Conservation (phyloP, 345 rosid genomes). For the Reutealis trisperma region DNA sequence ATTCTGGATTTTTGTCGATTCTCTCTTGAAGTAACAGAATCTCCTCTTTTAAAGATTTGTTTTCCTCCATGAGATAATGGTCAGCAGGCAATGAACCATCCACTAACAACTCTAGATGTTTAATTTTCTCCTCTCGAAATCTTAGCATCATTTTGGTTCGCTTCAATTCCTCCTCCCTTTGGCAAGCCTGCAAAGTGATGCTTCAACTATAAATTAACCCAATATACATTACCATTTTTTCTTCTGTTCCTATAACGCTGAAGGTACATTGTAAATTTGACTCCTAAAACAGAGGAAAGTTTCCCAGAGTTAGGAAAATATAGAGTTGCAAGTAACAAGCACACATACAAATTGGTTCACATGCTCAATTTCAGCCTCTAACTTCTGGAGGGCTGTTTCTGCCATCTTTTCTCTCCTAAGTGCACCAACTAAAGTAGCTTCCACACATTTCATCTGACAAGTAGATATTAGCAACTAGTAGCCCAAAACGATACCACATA, state of each 20-base stretch:
- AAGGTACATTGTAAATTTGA: background rate
- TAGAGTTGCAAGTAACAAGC: constrained; percentile 18
- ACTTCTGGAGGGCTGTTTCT: constrained; percentile 47
- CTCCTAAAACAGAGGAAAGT: background rate
- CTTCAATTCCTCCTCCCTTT: constrained; percentile 66
- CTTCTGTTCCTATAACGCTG: constrained; percentile 8
- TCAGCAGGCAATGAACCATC: constrained; percentile 52
- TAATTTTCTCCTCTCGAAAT: constrained; percentile 64
- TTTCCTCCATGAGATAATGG: constrained; percentile 61
- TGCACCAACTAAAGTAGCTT: constrained; percentile 50
- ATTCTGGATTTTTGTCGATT: constrained; percentile 58
- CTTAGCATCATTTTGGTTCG: constrained; percentile 49
- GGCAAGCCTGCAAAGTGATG: constrained; percentile 51
- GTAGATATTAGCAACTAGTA: constrained; percentile 22
- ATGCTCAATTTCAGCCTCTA: constrained; percentile 65
- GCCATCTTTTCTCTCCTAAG: constrained; percentile 72
- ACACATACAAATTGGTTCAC: constrained; percentile 58
- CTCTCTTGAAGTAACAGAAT: constrained; percentile 60
- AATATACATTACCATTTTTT: background rate
- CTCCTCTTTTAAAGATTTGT: constrained; percentile 60
- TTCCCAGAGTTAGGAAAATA: constrained; percentile 5
- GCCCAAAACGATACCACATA: constrained; percentile 11
- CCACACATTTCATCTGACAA: constrained; percentile 44
- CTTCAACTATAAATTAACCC: constrained; percentile 27
- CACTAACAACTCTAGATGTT: constrained; percentile 53